Base-by-base conservation (phyloP, 163 green algal species). In the Scenedesmus sp. region DNA sequence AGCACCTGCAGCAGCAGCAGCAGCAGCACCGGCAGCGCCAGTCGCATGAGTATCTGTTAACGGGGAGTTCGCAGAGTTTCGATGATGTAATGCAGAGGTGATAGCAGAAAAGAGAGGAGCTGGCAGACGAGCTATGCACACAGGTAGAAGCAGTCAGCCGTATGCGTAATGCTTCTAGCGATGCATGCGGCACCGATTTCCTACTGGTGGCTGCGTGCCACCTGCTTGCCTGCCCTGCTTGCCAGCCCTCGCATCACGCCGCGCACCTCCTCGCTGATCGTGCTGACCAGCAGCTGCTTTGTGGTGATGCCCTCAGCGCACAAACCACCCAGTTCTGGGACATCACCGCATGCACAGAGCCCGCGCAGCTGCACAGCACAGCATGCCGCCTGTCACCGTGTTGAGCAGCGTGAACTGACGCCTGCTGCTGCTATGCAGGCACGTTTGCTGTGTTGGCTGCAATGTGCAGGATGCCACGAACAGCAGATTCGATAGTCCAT, bases 401-500 rank as follows among this genome's bases (percentile, higher is more conserved):
- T 99, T 97, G 52, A 99, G 55, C 34, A 99, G 84, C 77, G 95
- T 64, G 16, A 94, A 94, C 2, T 46, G 93, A 96, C 1, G 99
- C 90, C 26, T 13, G 66, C 12, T 60, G 70, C 56, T 87, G 16
- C 16, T 89, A 54, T 56, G 76, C 55, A 20, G 90, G 23, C 10
- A 59, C 0, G 7, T 57, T 57, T 1, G 57, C 46, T 20, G 46
- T 87, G 46, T 16, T 52, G 16, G 64, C 86, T 0, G 4, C 0
- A 89, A 82, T 0, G 70, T 79, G 9, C 94, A 96, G 0, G 95
- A 97, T 23, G 96, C 97, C 13, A 99, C 92, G 55, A 97, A 96
- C 26, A 99, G 95, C 34, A 99, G 87, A 95, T 99, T 99, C 86
- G 97, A 85, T 98, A 99, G 94, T 98, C 98, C 89, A 98, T 97